Base-by-base conservation (phyloP, 371 early-diverging fungal genomes). In the Mucor indicus region DNA sequence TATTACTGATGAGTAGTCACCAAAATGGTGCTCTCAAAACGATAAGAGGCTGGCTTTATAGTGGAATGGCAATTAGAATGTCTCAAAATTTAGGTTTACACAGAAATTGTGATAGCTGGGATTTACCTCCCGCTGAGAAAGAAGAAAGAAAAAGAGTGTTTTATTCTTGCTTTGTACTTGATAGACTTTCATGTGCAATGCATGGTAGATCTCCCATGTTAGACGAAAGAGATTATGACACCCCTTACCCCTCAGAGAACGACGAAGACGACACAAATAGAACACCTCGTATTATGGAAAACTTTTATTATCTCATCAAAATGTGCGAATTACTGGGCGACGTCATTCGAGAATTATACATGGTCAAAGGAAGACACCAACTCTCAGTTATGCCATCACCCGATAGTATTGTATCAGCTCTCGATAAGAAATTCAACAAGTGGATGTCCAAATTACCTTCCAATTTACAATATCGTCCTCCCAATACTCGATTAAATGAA, bases 111-210 rank as follows among this genome's bases (percentile, higher is more conserved):
- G 75, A 81, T 25, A 68, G 55, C 30, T 81, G 79, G 70, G 55
- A 67, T 10, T 49, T 79, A 19, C 58, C 75, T 15, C 62, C 56
- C 19, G 45, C 62, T 7, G 74, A 79, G 63, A 71, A 72, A 41
- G 83, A 82, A 50, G 60, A 77, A 33, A 58, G 79, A 42, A 83
- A 77, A 51, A 69, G 82, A 6, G 72, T 68, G 3, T 85, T 79
- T 62, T 85, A 81, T 68, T 72, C 74, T 9, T 80, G 80, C 38
- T 83, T 79, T 63, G 76, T 85, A 17, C 53, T 83, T 3, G 84
- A 85, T 43, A 67, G 79, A 10, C 51, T 78, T 20, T 44, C 75
- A n/a, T 68, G 78, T 47, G 77, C 78, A 9, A 71, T 67, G 67
- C 67, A 67, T 45, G 76, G 76, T 22, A 53, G 72, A 21, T 67